Evolutionary conservation across 768 basidiomycete species (phyloP).

Genomic region (Kwoniella botswanensis): DNA sequence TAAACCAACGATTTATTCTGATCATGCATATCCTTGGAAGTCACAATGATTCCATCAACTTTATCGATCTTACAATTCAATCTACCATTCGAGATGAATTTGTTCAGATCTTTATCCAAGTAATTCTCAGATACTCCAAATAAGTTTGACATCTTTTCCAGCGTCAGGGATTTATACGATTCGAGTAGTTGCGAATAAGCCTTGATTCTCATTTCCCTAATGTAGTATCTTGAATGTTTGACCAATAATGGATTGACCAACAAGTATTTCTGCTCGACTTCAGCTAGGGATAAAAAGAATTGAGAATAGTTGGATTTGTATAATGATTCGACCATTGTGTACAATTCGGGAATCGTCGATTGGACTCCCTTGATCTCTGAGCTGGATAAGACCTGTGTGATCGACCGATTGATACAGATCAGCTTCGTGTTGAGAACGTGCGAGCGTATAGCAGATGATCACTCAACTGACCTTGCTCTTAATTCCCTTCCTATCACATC

Average conservation of each 20-base stretch:
- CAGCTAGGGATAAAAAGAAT: slow-evolving; percentile 88
- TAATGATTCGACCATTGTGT: slow-evolving; percentile 80
- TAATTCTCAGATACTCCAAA: slow-evolving; percentile 90
- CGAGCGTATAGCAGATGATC: too few species aligned
- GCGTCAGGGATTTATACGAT: slow-evolving; percentile 83
- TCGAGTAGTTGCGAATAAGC: slow-evolving; percentile 93
- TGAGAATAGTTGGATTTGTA: slow-evolving; percentile 94
- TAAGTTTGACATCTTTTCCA: slow-evolving; percentile 80
- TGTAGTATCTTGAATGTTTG: slow-evolving; percentile 85
- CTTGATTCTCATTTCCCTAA: slow-evolving; percentile 93
- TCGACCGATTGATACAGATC: not conserved
- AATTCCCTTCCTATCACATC: slow-evolving; percentile 78
- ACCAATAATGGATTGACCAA: slow-evolving; percentile 84
- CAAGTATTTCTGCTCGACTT: slow-evolving; percentile 84
- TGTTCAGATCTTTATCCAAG: slow-evolving; percentile 88
- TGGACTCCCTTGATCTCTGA: slow-evolving; percentile 87
- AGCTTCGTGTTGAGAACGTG: not conserved
- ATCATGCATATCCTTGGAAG: slow-evolving; percentile 66
- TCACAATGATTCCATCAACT: slow-evolving; percentile 92
- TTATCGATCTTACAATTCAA: slow-evolving; percentile 90
- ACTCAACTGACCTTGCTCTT: slow-evolving; percentile 76
- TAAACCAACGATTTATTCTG: slow-evolving; percentile 82
- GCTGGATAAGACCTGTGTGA: slow-evolving; percentile 72
- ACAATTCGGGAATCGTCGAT: slow-evolving; percentile 78
- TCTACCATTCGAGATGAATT: slow-evolving; percentile 85